These are phyloP conservation scores for Ustilago cynodontis DNA, from an alignment of 1,284 basidiomycete species.

Conservation along the genomic window DNA sequence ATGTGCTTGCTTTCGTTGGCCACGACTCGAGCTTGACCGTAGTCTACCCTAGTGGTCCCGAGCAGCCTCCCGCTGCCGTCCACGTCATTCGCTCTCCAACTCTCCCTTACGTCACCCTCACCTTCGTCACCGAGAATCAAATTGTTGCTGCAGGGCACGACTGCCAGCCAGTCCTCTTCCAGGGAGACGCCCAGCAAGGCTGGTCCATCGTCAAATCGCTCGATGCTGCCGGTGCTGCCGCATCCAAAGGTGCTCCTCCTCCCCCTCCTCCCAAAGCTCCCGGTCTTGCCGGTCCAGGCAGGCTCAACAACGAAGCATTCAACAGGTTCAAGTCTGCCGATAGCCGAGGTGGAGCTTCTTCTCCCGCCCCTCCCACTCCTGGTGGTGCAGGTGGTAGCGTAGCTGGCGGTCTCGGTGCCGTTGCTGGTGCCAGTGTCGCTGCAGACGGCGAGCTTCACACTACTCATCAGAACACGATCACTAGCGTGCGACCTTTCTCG, in stretches of 20 bases:
- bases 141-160: constrained; percentile 93
- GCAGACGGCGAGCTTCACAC: constrained; percentile 76
- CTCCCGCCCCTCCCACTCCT: constrained; percentile 50
- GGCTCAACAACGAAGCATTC: constrained; percentile 94
- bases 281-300: constrained; percentile 72
- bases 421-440: constrained; percentile 76
- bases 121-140: constrained; percentile 81
- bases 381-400: constrained; percentile 62
- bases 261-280: constrained; percentile 64
- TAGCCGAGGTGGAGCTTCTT: constrained; percentile 77
- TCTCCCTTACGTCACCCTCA: constrained; percentile 68
- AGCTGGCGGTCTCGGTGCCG: constrained; percentile 77
- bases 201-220: constrained; percentile 64
- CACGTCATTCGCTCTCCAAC: constrained; percentile 66
- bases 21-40: constrained; percentile 68
- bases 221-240: constrained; percentile 62
- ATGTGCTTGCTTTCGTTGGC: constrained; percentile 92
- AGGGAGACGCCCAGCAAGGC: constrained; percentile 56
- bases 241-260: constrained; percentile 63
- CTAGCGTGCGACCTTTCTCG: constrained; percentile 72
- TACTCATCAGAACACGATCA: constrained; percentile 98
- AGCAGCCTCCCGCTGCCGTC: constrained; percentile 61
- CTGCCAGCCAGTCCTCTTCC: constrained; percentile 84
- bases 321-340: constrained; percentile 95
- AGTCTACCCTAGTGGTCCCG: constrained; percentile 64